These are phyloP conservation scores for Chlorella sp. DNA, from an alignment of 139 green algal species.

Conservation along the genomic window DNA sequence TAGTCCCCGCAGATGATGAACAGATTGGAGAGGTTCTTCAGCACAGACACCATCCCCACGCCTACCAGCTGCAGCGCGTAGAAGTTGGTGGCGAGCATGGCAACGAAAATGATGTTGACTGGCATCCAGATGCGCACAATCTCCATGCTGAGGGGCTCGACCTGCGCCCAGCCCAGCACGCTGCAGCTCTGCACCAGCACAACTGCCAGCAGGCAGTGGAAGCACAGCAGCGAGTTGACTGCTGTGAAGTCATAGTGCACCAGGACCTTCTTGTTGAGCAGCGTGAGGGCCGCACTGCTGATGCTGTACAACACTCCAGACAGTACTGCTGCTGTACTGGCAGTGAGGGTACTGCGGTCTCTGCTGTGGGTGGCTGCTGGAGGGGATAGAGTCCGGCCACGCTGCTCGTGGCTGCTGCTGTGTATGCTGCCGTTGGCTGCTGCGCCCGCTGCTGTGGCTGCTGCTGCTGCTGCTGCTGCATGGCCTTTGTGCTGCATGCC, in stretches of 20 bases:
- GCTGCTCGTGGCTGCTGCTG: no score
- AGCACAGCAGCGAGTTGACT: conserved; percentile 30
- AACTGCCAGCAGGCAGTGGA: conserved; percentile 20
- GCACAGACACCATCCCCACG: conserved; percentile 54
- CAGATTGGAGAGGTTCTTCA: conserved; percentile 94
- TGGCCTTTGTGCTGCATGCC: no score
- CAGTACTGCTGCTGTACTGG: no score
- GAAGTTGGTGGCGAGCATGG: conserved; percentile 81
- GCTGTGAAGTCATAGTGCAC: conserved; percentile 29
- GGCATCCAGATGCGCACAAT: conserved; percentile 66
- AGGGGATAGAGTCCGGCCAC: no score
- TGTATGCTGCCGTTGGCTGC: no score
- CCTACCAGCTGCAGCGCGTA: conserved; percentile 64
- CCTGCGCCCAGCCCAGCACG: conserved; percentile 14
- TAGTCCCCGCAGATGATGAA: conserved; percentile 81
- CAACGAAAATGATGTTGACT: conserved; percentile 93
- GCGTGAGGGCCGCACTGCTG: conserved; percentile 22
- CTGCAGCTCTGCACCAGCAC: conserved; percentile 18
- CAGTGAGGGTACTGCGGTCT: no score
- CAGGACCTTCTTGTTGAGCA: conserved; percentile 44
- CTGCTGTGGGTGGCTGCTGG: no score
- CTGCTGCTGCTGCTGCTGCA: no score
- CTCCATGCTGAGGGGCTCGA: conserved; percentile 27
- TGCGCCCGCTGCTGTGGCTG: no score
- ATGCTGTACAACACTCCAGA: no score